Evolutionary conservation across 225 moss, liverwort and hornwort species (phyloP), one percentile per base, ranked within the genome.

Genomic region (Polytrichum commune): DNA sequence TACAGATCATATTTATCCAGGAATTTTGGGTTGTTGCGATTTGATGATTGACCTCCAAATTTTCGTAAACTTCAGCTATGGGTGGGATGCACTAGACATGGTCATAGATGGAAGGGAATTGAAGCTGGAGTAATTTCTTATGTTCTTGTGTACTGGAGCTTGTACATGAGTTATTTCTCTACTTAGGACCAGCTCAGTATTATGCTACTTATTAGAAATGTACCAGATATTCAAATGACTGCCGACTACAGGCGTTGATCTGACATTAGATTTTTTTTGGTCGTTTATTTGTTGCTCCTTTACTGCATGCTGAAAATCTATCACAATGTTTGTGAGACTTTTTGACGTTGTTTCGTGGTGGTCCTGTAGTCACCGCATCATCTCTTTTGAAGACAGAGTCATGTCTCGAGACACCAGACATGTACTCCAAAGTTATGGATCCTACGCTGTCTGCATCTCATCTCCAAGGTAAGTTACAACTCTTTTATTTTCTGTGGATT

Each of bases 371-470:
- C 18, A 23, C 27, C 5, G 27, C 25, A 19, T 26, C 25, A 63
- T 5, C 28, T 26, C 27, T 65, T 62, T 79, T 81, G 66, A 79
- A 20, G 79, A 33, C 60, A 46, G 0, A 75, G 76, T 35, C 69
- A 76, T 74, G 56, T 68, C 65, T 66, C 29, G 83, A 82, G 55
- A 66, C 78, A 35, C 53, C 75, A 4, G 73, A 80, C 71, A 73
- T 83, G 0, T 97, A 97, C 72, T 76, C 74, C 29, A 93, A 97
- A 74, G 96, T 97, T 46, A 92, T 84, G 38, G 88, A 97, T 70
- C 93, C 96, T 33, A 97, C 92, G 30, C 85, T 97, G 64, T 81
- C 92, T 55, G 86, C 89, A 22, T 74, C 87, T 69, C 90, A 97
- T 80, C 83, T 97, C 55, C 73, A 85, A 88, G 96, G 96, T 84